Evolutionary conservation across 1,139 yeast genomes (phyloP), one percentile per base, ranked within the genome.

Genomic region (Meyerozyma guilliermondii): DNA sequence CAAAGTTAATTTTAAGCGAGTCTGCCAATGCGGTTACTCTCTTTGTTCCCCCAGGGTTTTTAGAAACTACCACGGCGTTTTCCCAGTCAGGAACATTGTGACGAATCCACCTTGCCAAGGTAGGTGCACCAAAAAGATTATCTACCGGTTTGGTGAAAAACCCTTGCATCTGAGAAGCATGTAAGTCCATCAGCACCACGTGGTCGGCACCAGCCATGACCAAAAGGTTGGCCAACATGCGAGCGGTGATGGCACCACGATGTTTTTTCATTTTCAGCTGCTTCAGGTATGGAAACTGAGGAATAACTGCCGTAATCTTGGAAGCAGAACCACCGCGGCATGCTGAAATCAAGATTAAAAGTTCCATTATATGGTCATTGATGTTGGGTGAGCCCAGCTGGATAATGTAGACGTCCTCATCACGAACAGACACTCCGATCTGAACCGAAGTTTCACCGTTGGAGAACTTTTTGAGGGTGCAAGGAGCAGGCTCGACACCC

Each of bases 151-250:
- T 89, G 35, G 95, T 81, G 71, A 92, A 92, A 60, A 94, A 92
- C 11, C 99, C 99, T 71, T 92, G 99, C 98, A 92, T 94, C 66
- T 92, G 99, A 34, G 96, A 83, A 23, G 98, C 98, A 61, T 94
- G 98, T 54, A 92, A 73, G 62, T 92, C 99, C 98, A 92, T 91
- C 6, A 96, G 87, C 35, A 92, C 94, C 49, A 92, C 95, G 68
- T 92, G 99, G 66, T 94, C 98, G 18, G 98, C 98, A 50, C 99
- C 99, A 1, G 99, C 98, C 95, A 92, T 92, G 43, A 91, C 83
- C 52, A 94, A 73, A 58, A 94, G 69, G 55, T 92, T 92, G 46
- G 99, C 98, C 61, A 94, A 76, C 98, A 94, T 91, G 61, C 98
- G 79, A n/a, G 98, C 98, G 4, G 98, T 91, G 55, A 94, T 94